Conservation (phyloP, 2,329 filamentous ascomycete genomes). For the Hypomyces rosellus region DNA sequence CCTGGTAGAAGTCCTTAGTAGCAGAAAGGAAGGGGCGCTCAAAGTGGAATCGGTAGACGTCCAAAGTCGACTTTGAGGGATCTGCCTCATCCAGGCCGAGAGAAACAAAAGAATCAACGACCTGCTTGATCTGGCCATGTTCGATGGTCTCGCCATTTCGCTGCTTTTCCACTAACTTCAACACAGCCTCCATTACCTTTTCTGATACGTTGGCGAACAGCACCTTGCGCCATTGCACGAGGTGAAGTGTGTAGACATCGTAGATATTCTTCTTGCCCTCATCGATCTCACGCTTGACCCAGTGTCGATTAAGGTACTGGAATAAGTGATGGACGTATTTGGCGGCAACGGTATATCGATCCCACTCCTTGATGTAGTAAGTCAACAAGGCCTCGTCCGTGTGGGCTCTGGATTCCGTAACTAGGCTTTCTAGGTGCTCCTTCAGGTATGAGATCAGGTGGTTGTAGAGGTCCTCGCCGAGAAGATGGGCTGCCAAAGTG, state of each 20-base stretch:
- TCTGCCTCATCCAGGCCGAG: constrained; percentile 91
- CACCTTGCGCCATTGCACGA: constrained; percentile 91
- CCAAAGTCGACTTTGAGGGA: constrained; percentile 85
- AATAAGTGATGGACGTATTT: constrained; percentile 98
- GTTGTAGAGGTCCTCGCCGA: constrained; percentile 93
- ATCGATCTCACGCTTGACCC: constrained; percentile 98
- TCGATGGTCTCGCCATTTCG: constrained; percentile 97
- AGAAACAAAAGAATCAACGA: constrained; percentile 94
- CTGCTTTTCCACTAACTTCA: constrained; percentile 95
- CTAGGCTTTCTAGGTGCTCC: constrained; percentile 65
- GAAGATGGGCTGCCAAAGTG: constrained; percentile 64
- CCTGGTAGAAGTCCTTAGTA: constrained; percentile 79
- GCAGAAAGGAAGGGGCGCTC: constrained; percentile 85
- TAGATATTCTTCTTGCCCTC: constrained; percentile 98
- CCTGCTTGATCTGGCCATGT: constrained; percentile 91
- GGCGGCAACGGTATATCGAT: constrained; percentile 87
- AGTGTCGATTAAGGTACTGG: constrained; percentile 92
- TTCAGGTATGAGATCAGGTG: constrained; percentile 83
- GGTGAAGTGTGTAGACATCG: constrained; percentile 93
- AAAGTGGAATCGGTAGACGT: constrained; percentile 90
- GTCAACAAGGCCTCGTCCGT: constrained; percentile 82
- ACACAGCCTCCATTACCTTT: constrained; percentile 90
- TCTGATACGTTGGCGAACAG: constrained; percentile 78
- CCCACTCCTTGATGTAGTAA: constrained; percentile 97
- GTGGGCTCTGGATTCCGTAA: constrained; percentile 68